Percentiles rank a stretch among this genome's conserved stretches.
Evolutionary conservation across 1,284 basidiomycete species (phyloP).

Genomic region (Apiotrichum sp.): DNA sequence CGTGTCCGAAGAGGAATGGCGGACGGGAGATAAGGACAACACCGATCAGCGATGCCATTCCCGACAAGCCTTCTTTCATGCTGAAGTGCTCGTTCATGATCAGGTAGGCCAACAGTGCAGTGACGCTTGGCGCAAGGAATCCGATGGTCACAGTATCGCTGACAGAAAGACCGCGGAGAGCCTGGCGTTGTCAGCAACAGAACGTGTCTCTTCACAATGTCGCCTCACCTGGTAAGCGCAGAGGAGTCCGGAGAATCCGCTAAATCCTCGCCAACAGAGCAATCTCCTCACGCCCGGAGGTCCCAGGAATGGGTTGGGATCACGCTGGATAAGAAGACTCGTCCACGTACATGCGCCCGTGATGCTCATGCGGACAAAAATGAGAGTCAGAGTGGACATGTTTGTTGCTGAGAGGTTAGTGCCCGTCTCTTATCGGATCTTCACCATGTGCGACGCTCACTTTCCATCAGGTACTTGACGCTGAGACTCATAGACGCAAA

Average conservation of each 20-base stretch:
- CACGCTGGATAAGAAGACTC: conserved; percentile 51
- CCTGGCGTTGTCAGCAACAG: conserved; percentile 43
- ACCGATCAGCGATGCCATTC: conserved; percentile 57
- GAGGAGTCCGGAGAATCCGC: conserved; percentile 49
- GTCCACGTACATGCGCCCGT: conserved; percentile 50
- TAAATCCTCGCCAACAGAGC: conserved; percentile 57
- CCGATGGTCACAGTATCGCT: conserved; percentile 70
- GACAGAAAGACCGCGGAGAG: conserved; percentile 61
- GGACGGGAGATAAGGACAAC: conserved; percentile 62
- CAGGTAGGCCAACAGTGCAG: conserved; percentile 61
- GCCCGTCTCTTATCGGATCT: no score
- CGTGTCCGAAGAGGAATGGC: conserved; percentile 54
- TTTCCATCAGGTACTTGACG: conserved; percentile 39
- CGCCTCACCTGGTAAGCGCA: conserved; percentile 48
- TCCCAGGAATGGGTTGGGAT: conserved; percentile 62
- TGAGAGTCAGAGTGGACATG: conserved; percentile 35
- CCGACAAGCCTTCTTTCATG: conserved; percentile 57
- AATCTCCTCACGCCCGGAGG: conserved; percentile 61
- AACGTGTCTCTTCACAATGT: no score
- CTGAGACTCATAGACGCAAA: conserved; percentile 57
- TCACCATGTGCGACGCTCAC: neutral
- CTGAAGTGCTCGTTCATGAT: conserved; percentile 63
- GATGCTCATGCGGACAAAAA: conserved; percentile 44
- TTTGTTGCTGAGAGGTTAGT: conserved; percentile 14
- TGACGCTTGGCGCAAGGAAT: conserved; percentile 65